Evolutionary conservation across 768 basidiomycete genomes (phyloP), one percentile per base, ranked within the genome.

Genomic region (Amyloporia xantha): DNA sequence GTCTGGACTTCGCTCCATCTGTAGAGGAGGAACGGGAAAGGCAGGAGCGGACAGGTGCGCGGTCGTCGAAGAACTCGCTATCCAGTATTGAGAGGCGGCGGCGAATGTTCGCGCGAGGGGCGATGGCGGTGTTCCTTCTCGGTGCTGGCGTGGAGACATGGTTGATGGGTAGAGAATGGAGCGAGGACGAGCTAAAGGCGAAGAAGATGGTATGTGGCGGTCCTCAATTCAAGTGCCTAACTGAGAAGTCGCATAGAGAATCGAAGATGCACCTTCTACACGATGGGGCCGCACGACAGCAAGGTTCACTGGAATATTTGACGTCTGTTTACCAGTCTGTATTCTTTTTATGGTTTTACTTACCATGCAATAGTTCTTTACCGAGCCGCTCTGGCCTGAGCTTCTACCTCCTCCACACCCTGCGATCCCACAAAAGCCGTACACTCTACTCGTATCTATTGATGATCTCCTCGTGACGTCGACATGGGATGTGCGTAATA

Each of bases 391-490:
- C 40, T 96, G 91, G 89, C 74, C 85, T 24, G 91, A 94, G 62
- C 78, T 99, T 1, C 78, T 99, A 1, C 96, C 95, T 0, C 84
- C 90, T 37, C 86, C 88, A 10, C 73, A 86, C 37, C 89, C 91
- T 2, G 70, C 83, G 23, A 86, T 86, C 2, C 82, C 91, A 50
- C 83, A 86, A 65, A 86, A 93, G 49, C 92, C 91, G 0, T 96
- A 91, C 69, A 98, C 95, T 1, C 78, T 98, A 17, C 72, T 97
- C 7, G 67, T 99, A 44, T 92, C 91, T 26, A 69, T 99, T 21
- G 95, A 99, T 52, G 94, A 95, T 60, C 76, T 99, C 21, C 75
- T 98, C 28, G 78, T 97, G 17, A 85, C 86, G 10, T 93, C 91
- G 9, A 86, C 84, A 3, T 99, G 96, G 96, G 92, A 96, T 75